Evolutionary conservation across 1,139 yeast genomes (phyloP).

Genomic region (Yamadazyma diddensiae): DNA sequence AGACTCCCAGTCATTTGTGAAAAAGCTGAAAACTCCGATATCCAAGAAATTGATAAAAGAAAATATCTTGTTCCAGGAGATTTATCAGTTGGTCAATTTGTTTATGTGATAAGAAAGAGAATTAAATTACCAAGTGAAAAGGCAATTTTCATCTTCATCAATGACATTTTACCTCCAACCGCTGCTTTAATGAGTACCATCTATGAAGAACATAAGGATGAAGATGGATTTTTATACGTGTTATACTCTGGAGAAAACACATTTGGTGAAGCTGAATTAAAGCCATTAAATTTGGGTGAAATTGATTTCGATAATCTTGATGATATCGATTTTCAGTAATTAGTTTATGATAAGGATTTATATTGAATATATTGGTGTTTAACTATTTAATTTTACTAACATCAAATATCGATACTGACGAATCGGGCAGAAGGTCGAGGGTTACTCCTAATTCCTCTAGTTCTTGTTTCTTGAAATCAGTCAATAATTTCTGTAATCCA

Average conservation of each 20-base stretch:
- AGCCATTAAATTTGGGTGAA: constrained; percentile 17
- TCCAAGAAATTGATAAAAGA: constrained; percentile 94
- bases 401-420: constrained; percentile 6
- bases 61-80: constrained; percentile 96
- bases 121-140: constrained; percentile 94
- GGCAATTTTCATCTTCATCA: constrained; percentile 95
- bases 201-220: constrained; percentile 95
- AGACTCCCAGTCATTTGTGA: constrained; percentile 97
- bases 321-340: constrained; percentile 5
- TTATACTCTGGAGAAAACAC: constrained; percentile 88
- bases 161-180: constrained; percentile 95
- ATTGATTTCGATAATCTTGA: constrained; percentile 12
- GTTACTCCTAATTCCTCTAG: constrained; percentile 8
- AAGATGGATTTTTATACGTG: constrained; percentile 94
- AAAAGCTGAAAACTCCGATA: constrained; percentile 94
- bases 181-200: constrained; percentile 94
- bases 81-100: constrained; percentile 95
- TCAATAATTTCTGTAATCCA: constrained; percentile 8
- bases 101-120: constrained; percentile 93
- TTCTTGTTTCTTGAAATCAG: constrained; percentile 7
- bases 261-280: constrained; percentile 50
- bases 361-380: background rate
- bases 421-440: constrained; percentile 13
- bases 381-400: background rate
- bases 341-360: constrained; percentile 1